phyloP scores from a whole-genome alignment of 1,284 basidiomycete species.

The Psilocybe mexicana region DNA sequence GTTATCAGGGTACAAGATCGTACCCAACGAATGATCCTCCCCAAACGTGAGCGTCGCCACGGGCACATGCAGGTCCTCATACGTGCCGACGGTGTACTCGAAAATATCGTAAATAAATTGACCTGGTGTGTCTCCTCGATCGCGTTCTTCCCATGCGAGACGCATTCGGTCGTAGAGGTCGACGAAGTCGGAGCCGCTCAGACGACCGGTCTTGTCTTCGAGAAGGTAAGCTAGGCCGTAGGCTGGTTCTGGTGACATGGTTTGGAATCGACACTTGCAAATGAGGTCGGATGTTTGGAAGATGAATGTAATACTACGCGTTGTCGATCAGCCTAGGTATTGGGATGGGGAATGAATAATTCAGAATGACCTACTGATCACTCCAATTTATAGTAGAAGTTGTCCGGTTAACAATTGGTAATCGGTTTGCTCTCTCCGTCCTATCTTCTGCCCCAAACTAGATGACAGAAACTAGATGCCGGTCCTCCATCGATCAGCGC shows the following conservation, averaged over 20 bases:
- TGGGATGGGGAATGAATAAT: no score
- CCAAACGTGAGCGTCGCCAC: conserved; percentile 53
- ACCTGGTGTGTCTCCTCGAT: conserved; percentile 40
- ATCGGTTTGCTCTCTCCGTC: no score
- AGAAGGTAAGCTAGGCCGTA: conserved; percentile 62
- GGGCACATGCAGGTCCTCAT: conserved; percentile 31
- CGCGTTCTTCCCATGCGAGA: conserved; percentile 46
- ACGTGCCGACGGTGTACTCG: conserved; percentile 36
- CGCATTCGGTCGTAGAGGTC: conserved; percentile 64
- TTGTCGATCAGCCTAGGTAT: no score
- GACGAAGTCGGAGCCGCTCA: conserved; percentile 55
- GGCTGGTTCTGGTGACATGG: conserved; percentile 29
- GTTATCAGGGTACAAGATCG: conserved; percentile 40
- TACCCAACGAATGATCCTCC: conserved; percentile 48
- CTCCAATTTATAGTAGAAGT: no score
- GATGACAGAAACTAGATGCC: no score
- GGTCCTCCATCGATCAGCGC: no score
- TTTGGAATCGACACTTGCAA: neutral
- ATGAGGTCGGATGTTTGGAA: neutral
- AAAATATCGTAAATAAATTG: conserved; percentile 52
- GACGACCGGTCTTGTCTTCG: conserved; percentile 56
- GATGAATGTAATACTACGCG: no score
- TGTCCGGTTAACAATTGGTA: no score
- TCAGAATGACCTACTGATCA: no score
- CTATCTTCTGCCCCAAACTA: no score